Evolutionary conservation across 805 yeast species (phyloP).

Genomic region (Ogataea polymorpha): DNA sequence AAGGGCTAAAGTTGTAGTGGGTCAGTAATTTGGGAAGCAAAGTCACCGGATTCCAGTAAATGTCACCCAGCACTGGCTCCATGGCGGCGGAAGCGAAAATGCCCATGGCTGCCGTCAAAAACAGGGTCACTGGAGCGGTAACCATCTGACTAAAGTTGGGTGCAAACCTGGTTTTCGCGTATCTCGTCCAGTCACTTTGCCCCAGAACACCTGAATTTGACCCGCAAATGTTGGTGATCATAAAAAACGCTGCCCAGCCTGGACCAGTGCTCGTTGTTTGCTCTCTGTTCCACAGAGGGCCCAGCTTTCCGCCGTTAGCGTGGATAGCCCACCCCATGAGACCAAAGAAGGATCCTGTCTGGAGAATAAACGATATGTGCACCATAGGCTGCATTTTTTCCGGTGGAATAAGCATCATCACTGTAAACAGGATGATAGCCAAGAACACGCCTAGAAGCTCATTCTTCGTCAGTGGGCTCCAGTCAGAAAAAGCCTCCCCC

Average conservation of each 20-base stretch:
- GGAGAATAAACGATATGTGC: slow-evolving; percentile 24
- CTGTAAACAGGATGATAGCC: slow-evolving; percentile 40
- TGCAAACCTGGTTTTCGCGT: slow-evolving; percentile 25
- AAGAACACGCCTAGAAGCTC: slow-evolving; percentile 37
- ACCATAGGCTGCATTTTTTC: slow-evolving; percentile 29
- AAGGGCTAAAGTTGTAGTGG: slow-evolving; percentile 35
- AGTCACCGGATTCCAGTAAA: slow-evolving; percentile 52
- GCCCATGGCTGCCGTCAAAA: slow-evolving; percentile 68
- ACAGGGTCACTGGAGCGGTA: slow-evolving; percentile 50
- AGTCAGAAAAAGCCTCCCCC: slow-evolving; percentile 23
- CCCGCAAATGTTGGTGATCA: slow-evolving; percentile 40
- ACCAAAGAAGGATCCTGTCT: slow-evolving; percentile 28
- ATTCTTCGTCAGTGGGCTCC: slow-evolving; percentile 36
- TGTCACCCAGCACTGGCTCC: slow-evolving; percentile 40
- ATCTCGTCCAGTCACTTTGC: slow-evolving; percentile 43
- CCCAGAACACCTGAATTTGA: slow-evolving; percentile 39
- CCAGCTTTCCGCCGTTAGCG: slow-evolving; percentile 31
- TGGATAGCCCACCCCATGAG: slow-evolving; percentile 29
- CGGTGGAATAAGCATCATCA: slow-evolving; percentile 35
- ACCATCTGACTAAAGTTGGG: slow-evolving; percentile 20
- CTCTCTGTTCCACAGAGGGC: slow-evolving; percentile 23
- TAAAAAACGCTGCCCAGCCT: slow-evolving; percentile 42
- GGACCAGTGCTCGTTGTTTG: slow-evolving; percentile 22
- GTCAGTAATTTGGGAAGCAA: slow-evolving; percentile 39
- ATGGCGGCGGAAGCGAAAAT: slow-evolving; percentile 55